These are phyloP conservation scores for Novymonas esmeraldas DNA, from an alignment of 208 protist genomes.

Conservation along the genomic window DNA sequence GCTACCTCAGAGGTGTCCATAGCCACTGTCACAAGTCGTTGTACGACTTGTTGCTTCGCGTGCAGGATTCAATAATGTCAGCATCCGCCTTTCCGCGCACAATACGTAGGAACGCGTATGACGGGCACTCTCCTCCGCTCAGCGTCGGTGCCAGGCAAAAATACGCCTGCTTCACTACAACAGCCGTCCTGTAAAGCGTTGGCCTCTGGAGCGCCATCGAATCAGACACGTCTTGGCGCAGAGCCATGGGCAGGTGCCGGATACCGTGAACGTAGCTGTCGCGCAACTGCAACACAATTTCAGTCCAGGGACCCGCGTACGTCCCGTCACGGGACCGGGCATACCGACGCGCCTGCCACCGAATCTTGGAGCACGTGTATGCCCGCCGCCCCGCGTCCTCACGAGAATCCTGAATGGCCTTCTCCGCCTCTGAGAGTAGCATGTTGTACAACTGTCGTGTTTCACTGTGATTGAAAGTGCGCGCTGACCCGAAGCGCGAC, in stretches of 20 bases:
- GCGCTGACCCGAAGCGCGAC: conserved; percentile 33
- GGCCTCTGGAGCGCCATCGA: conserved; percentile 20
- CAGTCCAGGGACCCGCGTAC: conserved; percentile 31
- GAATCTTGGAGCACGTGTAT: conserved; percentile 42
- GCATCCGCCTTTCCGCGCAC: conserved; percentile 50
- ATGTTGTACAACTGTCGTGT: conserved; percentile 47
- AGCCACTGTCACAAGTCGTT: conserved; percentile 16
- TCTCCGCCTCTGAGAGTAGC: conserved; percentile 38
- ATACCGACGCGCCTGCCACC: conserved; percentile 48
- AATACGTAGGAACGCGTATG: conserved; percentile 60
- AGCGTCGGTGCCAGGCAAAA: conserved; percentile 50
- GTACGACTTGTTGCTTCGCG: conserved; percentile 37
- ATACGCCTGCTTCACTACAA: conserved; percentile 46
- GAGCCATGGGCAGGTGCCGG: conserved; percentile 34
- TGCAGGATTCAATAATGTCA: conserved; percentile 59
- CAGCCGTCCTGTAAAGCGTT: conserved; percentile 33
- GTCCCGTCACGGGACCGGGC: conserved; percentile 55
- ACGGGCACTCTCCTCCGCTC: conserved; percentile 48
- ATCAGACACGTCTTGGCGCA: conserved; percentile 42
- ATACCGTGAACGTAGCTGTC: conserved; percentile 66
- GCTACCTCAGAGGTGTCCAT: not conserved
- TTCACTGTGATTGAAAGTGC: conserved; percentile 46
- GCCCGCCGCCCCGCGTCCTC: conserved; percentile 24
- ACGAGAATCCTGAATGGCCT: conserved; percentile 16
- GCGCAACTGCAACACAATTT: conserved; percentile 56